A percentile compares a stretch with the other conserved stretches of the same genome.
Evolutionary conservation across 305 asterid genomes (phyloP).

Genomic region (Caryopteris hybrid): DNA sequence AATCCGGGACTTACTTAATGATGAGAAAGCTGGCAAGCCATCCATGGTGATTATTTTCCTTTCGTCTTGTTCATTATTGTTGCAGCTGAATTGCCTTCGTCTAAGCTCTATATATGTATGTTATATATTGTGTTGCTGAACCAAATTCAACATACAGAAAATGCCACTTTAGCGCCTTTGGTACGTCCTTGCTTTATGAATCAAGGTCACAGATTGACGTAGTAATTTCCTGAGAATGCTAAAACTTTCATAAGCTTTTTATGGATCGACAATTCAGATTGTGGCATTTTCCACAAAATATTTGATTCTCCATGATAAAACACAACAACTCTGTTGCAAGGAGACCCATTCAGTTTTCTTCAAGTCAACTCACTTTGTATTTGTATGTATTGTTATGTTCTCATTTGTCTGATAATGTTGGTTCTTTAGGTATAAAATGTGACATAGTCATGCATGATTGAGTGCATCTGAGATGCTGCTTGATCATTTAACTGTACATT

Average conservation of each 20-base stretch:
- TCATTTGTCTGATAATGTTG: neutral
- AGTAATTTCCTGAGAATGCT: no score
- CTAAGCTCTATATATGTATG: neutral
- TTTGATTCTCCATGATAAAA: neutral
- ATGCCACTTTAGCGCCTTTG: neutral
- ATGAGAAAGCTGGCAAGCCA: conserved; percentile 62
- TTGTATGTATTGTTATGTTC: neutral
- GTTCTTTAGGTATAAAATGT: neutral
- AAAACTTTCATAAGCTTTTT: no score
- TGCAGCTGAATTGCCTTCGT: conserved; percentile 1
- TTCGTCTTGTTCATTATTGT: neutral
- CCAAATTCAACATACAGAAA: neutral
- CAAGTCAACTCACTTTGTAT: neutral
- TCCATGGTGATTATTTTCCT: conserved; percentile 40
- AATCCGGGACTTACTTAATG: conserved; percentile 65
- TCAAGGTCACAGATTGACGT: neutral
- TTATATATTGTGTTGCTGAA: no score
- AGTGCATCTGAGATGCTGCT: neutral
- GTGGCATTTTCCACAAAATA: no score
- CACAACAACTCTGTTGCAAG: neutral
- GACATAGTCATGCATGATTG: neutral
- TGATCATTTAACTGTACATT: neutral
- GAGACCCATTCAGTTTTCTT: neutral
- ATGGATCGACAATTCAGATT: neutral
- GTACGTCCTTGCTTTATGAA: neutral